phyloP scores from a whole-genome alignment of 163 green algal species.

The Chloromonas sp. region DNA sequence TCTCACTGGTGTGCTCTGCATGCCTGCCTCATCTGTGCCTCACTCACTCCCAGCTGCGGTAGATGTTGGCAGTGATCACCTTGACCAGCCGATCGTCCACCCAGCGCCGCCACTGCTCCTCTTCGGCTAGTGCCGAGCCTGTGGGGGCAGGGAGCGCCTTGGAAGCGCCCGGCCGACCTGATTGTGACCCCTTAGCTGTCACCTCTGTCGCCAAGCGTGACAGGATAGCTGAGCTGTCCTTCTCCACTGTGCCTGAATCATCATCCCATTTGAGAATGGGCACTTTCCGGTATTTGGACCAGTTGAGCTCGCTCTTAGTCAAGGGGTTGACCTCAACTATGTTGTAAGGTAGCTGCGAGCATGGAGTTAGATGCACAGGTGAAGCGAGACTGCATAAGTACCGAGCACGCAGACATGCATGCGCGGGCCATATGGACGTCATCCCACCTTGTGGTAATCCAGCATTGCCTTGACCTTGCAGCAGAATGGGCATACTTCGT shows the following conservation, averaged over 20 bases:
- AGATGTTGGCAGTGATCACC: slow-evolving; percentile 97
- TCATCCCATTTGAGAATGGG: slow-evolving; percentile 17
- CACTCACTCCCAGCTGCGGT: slow-evolving; percentile 74
- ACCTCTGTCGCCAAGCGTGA: slow-evolving; percentile 53
- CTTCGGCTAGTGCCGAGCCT: slow-evolving; percentile 35
- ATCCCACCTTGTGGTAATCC: slow-evolving; percentile 82
- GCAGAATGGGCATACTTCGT: slow-evolving; percentile 98
- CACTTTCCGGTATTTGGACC: slow-evolving; percentile 90
- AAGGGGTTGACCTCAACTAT: slow-evolving; percentile 94
- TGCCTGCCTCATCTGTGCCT: not conserved
- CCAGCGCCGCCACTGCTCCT: slow-evolving; percentile 82
- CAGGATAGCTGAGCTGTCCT: slow-evolving; percentile 81
- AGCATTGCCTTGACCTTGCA: slow-evolving; percentile 96
- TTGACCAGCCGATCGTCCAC: slow-evolving; percentile 89
- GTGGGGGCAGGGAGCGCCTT: slow-evolving; percentile 7
- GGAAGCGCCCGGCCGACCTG: not conserved
- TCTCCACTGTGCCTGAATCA: slow-evolving; percentile 64
- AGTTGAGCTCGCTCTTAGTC: slow-evolving; percentile 90
- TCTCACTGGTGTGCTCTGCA: not conserved
- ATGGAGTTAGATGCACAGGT: not conserved
- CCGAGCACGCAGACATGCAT: no score
- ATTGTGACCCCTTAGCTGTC: slow-evolving; percentile 9
- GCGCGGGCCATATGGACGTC: no score
- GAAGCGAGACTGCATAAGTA: no score
- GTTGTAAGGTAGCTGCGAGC: slow-evolving; percentile 83